These are phyloP conservation scores for Neofusicoccum parvum DNA, from an alignment of 2,329 filamentous ascomycete genomes.

Conservation along the genomic window DNA sequence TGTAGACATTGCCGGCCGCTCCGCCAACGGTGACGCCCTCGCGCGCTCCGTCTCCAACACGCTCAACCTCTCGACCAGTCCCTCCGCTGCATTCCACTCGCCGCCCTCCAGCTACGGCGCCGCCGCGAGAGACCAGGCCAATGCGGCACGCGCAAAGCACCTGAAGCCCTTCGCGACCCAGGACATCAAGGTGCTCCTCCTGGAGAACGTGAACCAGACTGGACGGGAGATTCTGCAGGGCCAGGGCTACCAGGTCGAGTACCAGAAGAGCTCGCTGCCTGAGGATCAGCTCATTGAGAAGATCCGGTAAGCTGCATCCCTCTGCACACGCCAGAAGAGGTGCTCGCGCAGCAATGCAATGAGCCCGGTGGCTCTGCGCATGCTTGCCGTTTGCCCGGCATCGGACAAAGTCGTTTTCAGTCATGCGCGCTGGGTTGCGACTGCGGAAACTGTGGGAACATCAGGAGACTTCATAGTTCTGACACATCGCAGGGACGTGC, in stretches of 20 bases:
- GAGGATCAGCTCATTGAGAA: slow-evolving; percentile 96
- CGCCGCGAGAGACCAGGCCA: slow-evolving; percentile 33
- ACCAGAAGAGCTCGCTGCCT: slow-evolving; percentile 81
- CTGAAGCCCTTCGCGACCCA: slow-evolving; percentile 94
- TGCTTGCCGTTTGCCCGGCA: not conserved
- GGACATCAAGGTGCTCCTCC: slow-evolving; percentile 92
- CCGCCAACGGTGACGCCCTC: slow-evolving; percentile 30
- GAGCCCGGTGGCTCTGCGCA: not conserved
- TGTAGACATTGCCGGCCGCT: slow-evolving; percentile 37
- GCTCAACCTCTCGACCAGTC: slow-evolving; percentile 73
- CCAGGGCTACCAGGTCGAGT: slow-evolving; percentile 96
- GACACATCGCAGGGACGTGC: slow-evolving; percentile 69
- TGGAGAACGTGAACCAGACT: slow-evolving; percentile 95
- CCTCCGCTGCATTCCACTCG: slow-evolving; percentile 73
- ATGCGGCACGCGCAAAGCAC: slow-evolving; percentile 61
- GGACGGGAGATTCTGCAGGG: slow-evolving; percentile 77
- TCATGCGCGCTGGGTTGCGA: not conserved
- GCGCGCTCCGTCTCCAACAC: slow-evolving; percentile 58
- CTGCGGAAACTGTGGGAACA: slow-evolving; percentile 8
- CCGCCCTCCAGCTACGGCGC: slow-evolving; percentile 63
- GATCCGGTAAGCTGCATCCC: slow-evolving; percentile 65
- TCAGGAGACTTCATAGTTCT: slow-evolving; percentile 15
- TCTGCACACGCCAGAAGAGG: not conserved
- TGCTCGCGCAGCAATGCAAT: not conserved
- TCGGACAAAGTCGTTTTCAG: slow-evolving; percentile 11